A percentile compares a stretch with the other conserved stretches of the same genome.
These are phyloP conservation scores for Yamadazyma epiphylla DNA, from an alignment of 1,139 yeast species.

Conservation along the genomic window DNA sequence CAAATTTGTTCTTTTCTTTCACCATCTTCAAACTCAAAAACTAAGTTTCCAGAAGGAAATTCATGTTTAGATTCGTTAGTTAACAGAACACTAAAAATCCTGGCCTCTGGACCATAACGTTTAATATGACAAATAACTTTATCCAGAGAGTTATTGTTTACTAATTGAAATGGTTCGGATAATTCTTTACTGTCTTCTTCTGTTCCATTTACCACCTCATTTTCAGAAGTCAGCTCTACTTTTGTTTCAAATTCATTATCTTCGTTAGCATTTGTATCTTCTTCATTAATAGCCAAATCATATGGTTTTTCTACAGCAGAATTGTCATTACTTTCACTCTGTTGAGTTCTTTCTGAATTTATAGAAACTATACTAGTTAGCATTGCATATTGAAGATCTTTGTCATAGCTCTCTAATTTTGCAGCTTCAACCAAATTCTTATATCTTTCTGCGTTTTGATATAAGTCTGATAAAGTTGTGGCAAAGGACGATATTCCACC, in stretches of 20 bases:
- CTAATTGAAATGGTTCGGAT: not conserved
- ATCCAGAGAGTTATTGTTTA: constrained; percentile 2
- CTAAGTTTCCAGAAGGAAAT: constrained; percentile 29
- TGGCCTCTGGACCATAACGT: constrained; percentile 17
- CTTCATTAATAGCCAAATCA: not conserved
- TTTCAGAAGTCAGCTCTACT: too few species aligned
- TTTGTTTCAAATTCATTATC: too few species aligned
- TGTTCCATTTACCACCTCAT: too few species aligned
- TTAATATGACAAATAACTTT: constrained; percentile 15
- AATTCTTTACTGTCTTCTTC: too few species aligned
- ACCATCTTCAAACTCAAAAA: constrained; percentile 19
- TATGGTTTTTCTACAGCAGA: not conserved
- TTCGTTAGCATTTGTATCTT: constrained; percentile 3
- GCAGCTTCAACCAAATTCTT: constrained; percentile 16
- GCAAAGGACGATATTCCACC: constrained; percentile 18
- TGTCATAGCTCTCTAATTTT: constrained; percentile 14
- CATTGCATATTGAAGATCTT: constrained; percentile 19
- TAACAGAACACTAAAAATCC: constrained; percentile 24
- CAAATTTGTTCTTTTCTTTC: constrained; percentile 15
- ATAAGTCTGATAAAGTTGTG: constrained; percentile 17
- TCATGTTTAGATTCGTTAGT: constrained; percentile 20
- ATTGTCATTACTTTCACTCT: constrained; percentile 2
- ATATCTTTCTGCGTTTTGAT: constrained; percentile 24
- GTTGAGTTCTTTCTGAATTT: constrained; percentile 3
- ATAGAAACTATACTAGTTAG: constrained; percentile 16